Evolutionary conservation across 306 rosid genomes (phyloP).

Genomic region (Trichosanthes truncata): DNA sequence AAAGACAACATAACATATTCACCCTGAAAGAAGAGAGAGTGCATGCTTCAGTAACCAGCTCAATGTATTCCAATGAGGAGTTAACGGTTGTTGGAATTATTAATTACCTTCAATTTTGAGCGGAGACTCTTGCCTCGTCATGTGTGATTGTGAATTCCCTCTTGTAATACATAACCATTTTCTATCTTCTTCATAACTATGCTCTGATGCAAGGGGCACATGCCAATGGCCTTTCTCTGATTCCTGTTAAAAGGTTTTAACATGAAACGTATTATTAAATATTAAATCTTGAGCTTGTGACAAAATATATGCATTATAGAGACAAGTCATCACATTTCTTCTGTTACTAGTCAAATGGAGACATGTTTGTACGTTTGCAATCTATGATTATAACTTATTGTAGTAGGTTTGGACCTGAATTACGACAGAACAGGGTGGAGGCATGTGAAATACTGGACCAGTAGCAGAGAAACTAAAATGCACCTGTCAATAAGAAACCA

Average conservation of each 20-base stretch:
- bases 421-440: constrained; percentile 86
- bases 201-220: constrained; percentile 64
- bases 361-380: background rate
- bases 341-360: background rate
- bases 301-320: background rate
- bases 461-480: constrained; percentile 61
- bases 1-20: background rate
- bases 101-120: constrained; percentile 35
- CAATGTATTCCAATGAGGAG: background rate
- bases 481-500: constrained; percentile 45
- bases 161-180: constrained; percentile 73
- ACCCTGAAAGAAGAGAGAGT: background rate
- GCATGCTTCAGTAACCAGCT: background rate
- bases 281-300: background rate
- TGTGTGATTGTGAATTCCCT: constrained; percentile 21
- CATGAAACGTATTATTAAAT: background rate
- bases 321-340: background rate
- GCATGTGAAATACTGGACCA: constrained; percentile 88
- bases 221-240: constrained; percentile 89
- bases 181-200: constrained; percentile 48
- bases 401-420: constrained; percentile 56
- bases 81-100: background rate
- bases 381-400: constrained; percentile 2
- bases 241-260: constrained; percentile 51
- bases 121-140: constrained; percentile 23